These are phyloP conservation scores for Vigna reflexopilosa DNA, from an alignment of 306 rosid species.

Conservation along the genomic window DNA sequence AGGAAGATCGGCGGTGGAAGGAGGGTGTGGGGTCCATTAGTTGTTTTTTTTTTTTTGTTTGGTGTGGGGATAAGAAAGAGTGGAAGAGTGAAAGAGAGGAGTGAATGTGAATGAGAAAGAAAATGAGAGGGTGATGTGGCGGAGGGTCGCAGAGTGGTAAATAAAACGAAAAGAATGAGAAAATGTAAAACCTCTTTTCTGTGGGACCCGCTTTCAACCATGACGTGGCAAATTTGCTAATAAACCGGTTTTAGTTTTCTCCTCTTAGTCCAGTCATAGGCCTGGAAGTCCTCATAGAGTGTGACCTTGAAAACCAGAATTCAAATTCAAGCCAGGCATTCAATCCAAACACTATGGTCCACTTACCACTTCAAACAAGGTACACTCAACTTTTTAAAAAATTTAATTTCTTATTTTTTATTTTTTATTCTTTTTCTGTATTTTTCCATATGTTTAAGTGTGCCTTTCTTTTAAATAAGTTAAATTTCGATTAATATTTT, in stretches of 20 bases:
- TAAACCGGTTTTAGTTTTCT: neutral
- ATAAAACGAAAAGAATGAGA: neutral
- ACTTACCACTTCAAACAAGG: neutral
- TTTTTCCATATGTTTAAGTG: no score
- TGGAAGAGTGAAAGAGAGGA: neutral
- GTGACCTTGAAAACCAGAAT: neutral
- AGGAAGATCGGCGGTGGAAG: conserved; percentile 62
- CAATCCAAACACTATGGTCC: neutral
- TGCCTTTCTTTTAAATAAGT: no score
- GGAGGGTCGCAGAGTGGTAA: conserved; percentile 44
- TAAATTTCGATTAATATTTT: no score
- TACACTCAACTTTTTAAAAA: neutral
- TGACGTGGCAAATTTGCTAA: neutral
- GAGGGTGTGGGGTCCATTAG: conserved; percentile 64
- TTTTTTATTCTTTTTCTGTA: no score
- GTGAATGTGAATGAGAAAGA: neutral
- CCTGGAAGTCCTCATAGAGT: neutral
- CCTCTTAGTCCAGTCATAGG: neutral
- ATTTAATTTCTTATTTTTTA: no score
- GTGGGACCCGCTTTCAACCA: no score
- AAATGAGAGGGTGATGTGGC: conserved; percentile 54
- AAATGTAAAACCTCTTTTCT: neutral
- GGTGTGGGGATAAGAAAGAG: neutral
- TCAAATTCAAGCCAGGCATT: neutral
- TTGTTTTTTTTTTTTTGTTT: neutral